Percentiles rank a stretch among this genome's conserved stretches.
phyloP scores from a whole-genome alignment of 305 asterid genomes.

The Caryopteris hybrid region DNA sequence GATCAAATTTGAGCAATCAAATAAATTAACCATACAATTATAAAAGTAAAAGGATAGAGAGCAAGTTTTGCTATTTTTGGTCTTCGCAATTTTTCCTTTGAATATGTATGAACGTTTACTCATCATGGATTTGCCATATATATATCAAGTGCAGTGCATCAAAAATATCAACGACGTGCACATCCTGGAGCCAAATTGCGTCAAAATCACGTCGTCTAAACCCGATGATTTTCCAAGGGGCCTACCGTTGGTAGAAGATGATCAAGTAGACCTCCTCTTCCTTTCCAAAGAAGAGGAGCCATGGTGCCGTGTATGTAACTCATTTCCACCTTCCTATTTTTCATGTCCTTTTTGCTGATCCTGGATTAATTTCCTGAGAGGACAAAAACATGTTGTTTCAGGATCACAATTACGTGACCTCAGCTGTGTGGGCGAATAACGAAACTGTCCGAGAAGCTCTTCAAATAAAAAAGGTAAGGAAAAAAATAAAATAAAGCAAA shows the following conservation, averaged over 20 bases:
- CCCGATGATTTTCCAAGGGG: background rate
- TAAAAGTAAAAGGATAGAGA: too few species aligned
- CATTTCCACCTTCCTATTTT: background rate
- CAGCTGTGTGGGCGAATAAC: constrained; percentile 44
- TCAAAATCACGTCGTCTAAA: constrained; percentile 1
- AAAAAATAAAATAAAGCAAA: too few species aligned
- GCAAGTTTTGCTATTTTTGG: too few species aligned
- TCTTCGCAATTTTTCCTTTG: too few species aligned
- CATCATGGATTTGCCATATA: too few species aligned
- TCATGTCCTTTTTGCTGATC: background rate
- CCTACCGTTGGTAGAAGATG: background rate
- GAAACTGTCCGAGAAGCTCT: constrained; percentile 52
- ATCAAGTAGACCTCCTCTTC: constrained; percentile 15
- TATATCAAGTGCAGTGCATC: constrained; percentile 30
- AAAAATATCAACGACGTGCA: background rate
- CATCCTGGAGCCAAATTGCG: constrained; percentile 43
- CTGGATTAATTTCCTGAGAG: background rate
- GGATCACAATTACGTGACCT: constrained; percentile 15
- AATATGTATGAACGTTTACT: too few species aligned
- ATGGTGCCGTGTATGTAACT: constrained; percentile 43
- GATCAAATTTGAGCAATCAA: too few species aligned
- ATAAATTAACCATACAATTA: too few species aligned
- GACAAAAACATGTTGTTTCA: background rate
- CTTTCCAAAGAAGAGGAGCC: constrained; percentile 15
- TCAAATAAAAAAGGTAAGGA: constrained; percentile 29